Evolutionary conservation across 768 basidiomycete species (phyloP).

Genomic region (Lentinula sp.): DNA sequence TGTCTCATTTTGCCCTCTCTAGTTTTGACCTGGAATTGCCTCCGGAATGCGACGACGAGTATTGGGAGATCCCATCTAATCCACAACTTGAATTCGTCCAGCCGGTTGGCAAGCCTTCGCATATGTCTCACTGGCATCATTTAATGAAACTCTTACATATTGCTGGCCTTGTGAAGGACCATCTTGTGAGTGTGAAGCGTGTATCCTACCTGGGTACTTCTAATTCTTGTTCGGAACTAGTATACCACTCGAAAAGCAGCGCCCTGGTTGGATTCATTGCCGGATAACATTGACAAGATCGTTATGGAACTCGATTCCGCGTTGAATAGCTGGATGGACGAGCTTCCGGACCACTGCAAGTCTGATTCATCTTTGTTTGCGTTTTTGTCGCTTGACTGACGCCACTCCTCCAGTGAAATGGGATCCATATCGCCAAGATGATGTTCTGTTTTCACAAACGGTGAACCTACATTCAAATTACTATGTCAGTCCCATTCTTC

Average conservation of each 20-base stretch:
- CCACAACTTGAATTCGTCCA: slow-evolving; percentile 36
- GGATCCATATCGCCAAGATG: slow-evolving; percentile 1
- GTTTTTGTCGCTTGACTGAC: background rate
- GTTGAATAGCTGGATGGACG: slow-evolving; percentile 66
- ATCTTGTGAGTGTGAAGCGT: slow-evolving; percentile 27
- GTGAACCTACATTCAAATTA: background rate
- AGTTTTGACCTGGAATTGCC: slow-evolving; percentile 45
- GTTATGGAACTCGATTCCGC: slow-evolving; percentile 69
- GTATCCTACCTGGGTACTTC: background rate
- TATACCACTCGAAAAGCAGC: slow-evolving; percentile 30
- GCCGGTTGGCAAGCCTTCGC: slow-evolving; percentile 34
- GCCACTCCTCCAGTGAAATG: slow-evolving; percentile 2
- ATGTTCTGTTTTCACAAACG: background rate
- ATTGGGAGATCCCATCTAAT: slow-evolving; percentile 34
- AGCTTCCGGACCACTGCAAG: slow-evolving; percentile 55
- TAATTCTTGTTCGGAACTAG: background rate
- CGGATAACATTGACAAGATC: slow-evolving; percentile 29
- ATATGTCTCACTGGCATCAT: slow-evolving; percentile 31
- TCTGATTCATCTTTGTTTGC: background rate
- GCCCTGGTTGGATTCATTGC: slow-evolving; percentile 16
- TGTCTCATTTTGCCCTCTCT: slow-evolving; percentile 12
- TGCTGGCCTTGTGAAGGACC: slow-evolving; percentile 34
- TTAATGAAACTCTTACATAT: slow-evolving; percentile 39
- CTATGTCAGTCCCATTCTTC: background rate
- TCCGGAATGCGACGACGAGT: slow-evolving; percentile 49